Base-by-base conservation (phyloP, 2,329 filamentous ascomycete genomes). In the Colletotrichum navitas region DNA sequence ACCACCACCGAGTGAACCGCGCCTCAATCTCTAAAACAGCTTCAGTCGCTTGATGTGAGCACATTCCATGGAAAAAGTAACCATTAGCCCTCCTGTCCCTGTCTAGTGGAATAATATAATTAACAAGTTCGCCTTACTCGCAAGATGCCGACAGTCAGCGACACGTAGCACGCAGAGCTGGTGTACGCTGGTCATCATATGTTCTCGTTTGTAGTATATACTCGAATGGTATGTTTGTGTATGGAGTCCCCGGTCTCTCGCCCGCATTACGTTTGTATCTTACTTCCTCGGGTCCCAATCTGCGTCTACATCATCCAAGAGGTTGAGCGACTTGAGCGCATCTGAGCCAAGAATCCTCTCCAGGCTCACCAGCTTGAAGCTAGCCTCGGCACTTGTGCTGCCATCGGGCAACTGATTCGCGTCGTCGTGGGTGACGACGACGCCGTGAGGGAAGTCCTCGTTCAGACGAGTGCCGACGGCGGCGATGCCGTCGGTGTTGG, bases 341-440 rank as follows among this genome's bases (percentile, higher is more conserved):
- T 77, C 76, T 4, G 78, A 78, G 0, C 80, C 80, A 7, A 85
- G 75, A 1, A 86, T 77, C 68, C 82, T 80, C 56, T 80, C 80
- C 47, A 86, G 73, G 55, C 80, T 82, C 4, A 86, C 78, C 21
- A 88, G 65, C 78, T 89, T 88, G 74, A 87, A 88, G 69, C 84
- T 87, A 0, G 86, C 85, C 71, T 85, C 79, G 0, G 79, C 78
- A 29, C 82, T 85, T 0, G 84, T 86, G 4, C 82, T 81, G 0
- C 85, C 85, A 7, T 76, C 81, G 0, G 81, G 78, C 10, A 86
- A 76, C 77, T 88, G 82, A 68, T 88, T 89, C 3, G 84, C 83
- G 76, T 89, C 87, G 72, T 88, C 86, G 68, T 88, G 86, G 16
- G 85, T 83, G 5, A 88, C 85, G 2, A 88, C 74, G 32, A 88